Evolutionary conservation across 805 yeast species (phyloP), one percentile per base, ranked within the genome.

Genomic region (Zygoascus tannicola): DNA sequence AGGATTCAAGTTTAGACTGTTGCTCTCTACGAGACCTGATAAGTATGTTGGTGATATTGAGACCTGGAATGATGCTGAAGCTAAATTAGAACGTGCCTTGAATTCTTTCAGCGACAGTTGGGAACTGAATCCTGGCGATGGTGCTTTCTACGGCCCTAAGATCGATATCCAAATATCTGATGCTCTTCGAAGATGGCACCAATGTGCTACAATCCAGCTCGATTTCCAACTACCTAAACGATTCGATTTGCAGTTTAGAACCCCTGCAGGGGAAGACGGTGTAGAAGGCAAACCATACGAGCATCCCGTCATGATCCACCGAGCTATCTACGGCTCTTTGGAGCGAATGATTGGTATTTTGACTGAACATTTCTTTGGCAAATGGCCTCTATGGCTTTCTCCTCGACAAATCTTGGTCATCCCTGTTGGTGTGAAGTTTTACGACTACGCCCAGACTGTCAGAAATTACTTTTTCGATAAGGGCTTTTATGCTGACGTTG

Each of bases 341-440:
- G 99, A 92, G 75, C 85, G 99, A 75, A 88, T 92, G 97, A 85
- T 95, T 51, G 98, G 97, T 51, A 90, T 92, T 57, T 78, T 92
- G 66, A 88, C 95, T 47, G 99, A 92, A 69, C 98, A 92, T 71
- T 92, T 74, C 69, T 95, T 88, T 62, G 99, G 99, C 60, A 92
- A 87, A 66, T 92, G 99, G 99, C 99, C 99, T 60, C 85, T 92
- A 76, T 92, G 98, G 98, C 75, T 92, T 63, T 88, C 97, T n/a
- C 99, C 99, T 60, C 83, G 98, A 72, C 99, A 92, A 71, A 76
- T 90, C 46, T 73, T 90, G 57, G 94, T 92, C 58, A 92, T 92
- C 23, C 98, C 98, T 56, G 97, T 92, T 56, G 97, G 96, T 60
- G 94, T 84, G 52, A 86, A 85, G 66, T 90, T 81, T 73, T 79